Conservation (phyloP, 108 stramenopile genomes). For the Nitzschia palea region DNA sequence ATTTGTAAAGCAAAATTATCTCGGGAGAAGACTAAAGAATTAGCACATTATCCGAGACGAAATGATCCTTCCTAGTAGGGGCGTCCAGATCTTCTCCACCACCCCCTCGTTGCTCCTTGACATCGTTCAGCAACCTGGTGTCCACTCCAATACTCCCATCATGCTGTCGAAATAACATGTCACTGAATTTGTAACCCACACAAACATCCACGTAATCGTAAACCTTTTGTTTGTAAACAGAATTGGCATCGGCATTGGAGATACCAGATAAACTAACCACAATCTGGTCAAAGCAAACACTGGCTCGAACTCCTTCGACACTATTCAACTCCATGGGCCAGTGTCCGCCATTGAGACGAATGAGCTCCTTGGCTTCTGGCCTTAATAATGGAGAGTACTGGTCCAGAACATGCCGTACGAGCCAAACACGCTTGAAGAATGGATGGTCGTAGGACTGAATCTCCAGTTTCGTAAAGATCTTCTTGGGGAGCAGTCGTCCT, state of each 20-base stretch:
- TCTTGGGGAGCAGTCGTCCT: conserved; percentile 33
- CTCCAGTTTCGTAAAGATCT: conserved; percentile 54
- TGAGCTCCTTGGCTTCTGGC: conserved; percentile 37
- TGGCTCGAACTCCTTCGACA: conserved; percentile 45
- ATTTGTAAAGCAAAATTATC: too few relatives aligned
- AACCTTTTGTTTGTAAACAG: conserved; percentile 69
- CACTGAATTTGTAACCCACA: conserved; percentile 68
- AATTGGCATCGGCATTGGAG: conserved; percentile 58
- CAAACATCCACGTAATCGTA: conserved; percentile 55
- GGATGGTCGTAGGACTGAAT: conserved; percentile 69
- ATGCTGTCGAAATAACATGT: conserved; percentile 33
- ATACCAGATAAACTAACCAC: conserved; percentile 65
- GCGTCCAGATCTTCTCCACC: conserved; percentile 42
- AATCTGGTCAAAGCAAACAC: conserved; percentile 69
- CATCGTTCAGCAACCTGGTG: conserved; percentile 62
- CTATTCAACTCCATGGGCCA: conserved; percentile 72
- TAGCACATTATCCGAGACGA: too few relatives aligned
- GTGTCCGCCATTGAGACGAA: conserved; percentile 48
- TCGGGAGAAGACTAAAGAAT: too few relatives aligned
- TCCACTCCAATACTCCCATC: conserved; percentile 60
- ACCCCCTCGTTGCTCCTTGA: conserved; percentile 65
- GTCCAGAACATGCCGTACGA: conserved; percentile 62
- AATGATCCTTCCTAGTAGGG: not conserved
- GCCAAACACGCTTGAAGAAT: conserved; percentile 75
- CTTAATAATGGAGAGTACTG: conserved; percentile 59